These are phyloP conservation scores for Exophiala calicioides DNA, from an alignment of 2,329 filamentous ascomycete genomes.

Conservation along the genomic window DNA sequence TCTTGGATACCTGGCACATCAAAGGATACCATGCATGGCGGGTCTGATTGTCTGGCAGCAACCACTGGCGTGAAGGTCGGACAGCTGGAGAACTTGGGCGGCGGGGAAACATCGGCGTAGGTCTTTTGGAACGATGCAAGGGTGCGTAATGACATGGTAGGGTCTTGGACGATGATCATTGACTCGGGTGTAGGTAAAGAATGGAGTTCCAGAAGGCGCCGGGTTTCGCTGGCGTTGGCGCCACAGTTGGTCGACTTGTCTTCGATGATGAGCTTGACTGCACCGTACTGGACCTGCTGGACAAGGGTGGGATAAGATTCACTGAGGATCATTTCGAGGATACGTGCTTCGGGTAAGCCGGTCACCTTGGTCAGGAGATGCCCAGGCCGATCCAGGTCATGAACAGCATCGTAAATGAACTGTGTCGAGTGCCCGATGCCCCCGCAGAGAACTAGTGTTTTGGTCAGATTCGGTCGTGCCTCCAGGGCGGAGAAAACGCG, in stretches of 20 bases:
- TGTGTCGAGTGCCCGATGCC: conserved; percentile 50
- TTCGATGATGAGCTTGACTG: conserved; percentile 43
- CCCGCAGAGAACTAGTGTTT: conserved; percentile 45
- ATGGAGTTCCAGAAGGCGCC: conserved; percentile 38
- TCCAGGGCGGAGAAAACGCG: conserved; percentile 39
- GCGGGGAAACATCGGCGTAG: conserved; percentile 33
- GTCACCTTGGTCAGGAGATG: conserved; percentile 33
- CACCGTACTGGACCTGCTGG: conserved; percentile 28
- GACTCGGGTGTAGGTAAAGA: conserved; percentile 31
- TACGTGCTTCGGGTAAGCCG: conserved; percentile 43
- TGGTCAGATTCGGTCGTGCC: conserved; percentile 34
- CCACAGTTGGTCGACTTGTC: conserved; percentile 51
- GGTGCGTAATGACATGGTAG: conserved; percentile 49
- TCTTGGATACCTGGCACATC: conserved; percentile 14
- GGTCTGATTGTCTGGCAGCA: not conserved
- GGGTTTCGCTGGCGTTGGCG: conserved; percentile 44
- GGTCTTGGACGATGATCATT: conserved; percentile 47
- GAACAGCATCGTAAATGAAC: conserved; percentile 45
- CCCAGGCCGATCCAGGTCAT: conserved; percentile 34
- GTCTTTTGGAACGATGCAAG: conserved; percentile 44
- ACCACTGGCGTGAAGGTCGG: conserved; percentile 37
- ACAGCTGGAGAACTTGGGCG: conserved; percentile 35
- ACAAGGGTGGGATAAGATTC: conserved; percentile 26
- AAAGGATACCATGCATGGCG: conserved; percentile 1
- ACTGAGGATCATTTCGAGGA: conserved; percentile 41